Conservation (phyloP, 179 eudicot species). For the Nepenthes alata region DNA sequence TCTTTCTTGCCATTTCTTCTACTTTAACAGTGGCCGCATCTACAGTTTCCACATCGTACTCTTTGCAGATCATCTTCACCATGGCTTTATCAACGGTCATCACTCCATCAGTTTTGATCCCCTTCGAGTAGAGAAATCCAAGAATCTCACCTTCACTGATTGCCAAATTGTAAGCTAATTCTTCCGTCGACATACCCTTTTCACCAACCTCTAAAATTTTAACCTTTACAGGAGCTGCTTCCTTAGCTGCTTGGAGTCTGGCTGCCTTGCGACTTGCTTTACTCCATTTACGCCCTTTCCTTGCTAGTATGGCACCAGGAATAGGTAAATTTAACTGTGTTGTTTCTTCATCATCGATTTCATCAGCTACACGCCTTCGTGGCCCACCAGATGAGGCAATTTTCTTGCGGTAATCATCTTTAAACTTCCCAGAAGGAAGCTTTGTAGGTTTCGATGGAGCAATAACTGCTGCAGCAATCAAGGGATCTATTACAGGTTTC, state of each 20-base stretch:
- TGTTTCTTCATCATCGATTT: slow-evolving; percentile 38
- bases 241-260: slow-evolving; percentile 74
- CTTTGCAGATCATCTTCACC: slow-evolving; percentile 88
- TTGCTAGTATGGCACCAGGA: slow-evolving; percentile 42
- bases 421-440: slow-evolving; percentile 43
- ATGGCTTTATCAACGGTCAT: slow-evolving; percentile 66
- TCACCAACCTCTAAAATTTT: slow-evolving; percentile 87
- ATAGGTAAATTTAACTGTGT: slow-evolving; percentile 57
- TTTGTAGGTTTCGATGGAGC: slow-evolving; percentile 76
- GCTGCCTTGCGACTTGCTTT: slow-evolving; percentile 93
- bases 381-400: slow-evolving; percentile 42
- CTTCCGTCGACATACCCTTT: slow-evolving; percentile 76
- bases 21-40: slow-evolving; percentile 48
- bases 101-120: slow-evolving; percentile 73
- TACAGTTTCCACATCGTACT: slow-evolving; percentile 75
- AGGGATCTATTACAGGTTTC: slow-evolving; percentile 51
- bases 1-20: slow-evolving; percentile 88
- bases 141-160: slow-evolving; percentile 81
- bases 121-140: slow-evolving; percentile 61
- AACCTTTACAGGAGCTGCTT: slow-evolving; percentile 83
- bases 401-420: slow-evolving; percentile 58
- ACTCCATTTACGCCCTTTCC: slow-evolving; percentile 86
- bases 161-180: slow-evolving; percentile 78
- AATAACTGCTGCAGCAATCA: slow-evolving; percentile 56
- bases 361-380: slow-evolving; percentile 44